These are phyloP conservation scores for Crithidia thermophila DNA, from an alignment of 208 protist genomes.

Conservation along the genomic window DNA sequence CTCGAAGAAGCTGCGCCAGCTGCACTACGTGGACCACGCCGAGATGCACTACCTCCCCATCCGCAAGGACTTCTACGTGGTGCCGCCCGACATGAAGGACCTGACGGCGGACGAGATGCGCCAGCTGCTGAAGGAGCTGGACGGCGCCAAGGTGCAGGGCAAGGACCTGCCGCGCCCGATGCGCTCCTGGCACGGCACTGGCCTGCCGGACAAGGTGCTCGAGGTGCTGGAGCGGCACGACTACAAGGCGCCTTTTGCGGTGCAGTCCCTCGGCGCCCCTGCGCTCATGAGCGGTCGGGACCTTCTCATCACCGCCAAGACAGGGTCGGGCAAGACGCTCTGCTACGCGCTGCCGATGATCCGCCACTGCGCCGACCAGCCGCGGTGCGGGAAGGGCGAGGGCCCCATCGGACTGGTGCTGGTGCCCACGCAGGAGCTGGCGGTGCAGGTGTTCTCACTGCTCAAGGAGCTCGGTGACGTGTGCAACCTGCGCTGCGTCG, in stretches of 20 bases:
- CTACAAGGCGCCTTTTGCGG: slow-evolving; percentile 83
- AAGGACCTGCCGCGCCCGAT: slow-evolving; percentile 65
- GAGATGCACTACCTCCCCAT: slow-evolving; percentile 56
- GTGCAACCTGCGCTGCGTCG: slow-evolving; percentile 51
- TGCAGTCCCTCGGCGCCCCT: slow-evolving; percentile 84
- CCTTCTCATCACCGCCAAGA: slow-evolving; percentile 91
- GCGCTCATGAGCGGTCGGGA: slow-evolving; percentile 89
- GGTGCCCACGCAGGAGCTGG: slow-evolving; percentile 95
- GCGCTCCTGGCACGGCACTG: slow-evolving; percentile 77
- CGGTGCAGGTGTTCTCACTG: slow-evolving; percentile 83
- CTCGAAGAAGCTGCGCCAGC: slow-evolving; percentile 66
- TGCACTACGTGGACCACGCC: slow-evolving; percentile 78
- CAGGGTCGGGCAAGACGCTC: slow-evolving; percentile 96
- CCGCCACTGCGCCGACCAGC: slow-evolving; percentile 88
- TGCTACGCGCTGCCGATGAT: slow-evolving; percentile 93
- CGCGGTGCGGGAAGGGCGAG: slow-evolving; percentile 67
- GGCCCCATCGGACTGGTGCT: slow-evolving; percentile 92
- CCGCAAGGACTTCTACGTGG: slow-evolving; percentile 88
- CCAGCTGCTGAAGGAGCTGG: slow-evolving; percentile 67
- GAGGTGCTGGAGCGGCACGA: slow-evolving; percentile 45
- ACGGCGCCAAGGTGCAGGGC: slow-evolving; percentile 74
- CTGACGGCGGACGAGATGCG: slow-evolving; percentile 66
- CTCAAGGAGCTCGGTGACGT: slow-evolving; percentile 72
- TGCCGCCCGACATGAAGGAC: slow-evolving; percentile 65
- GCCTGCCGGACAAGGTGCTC: slow-evolving; percentile 79